phyloP scores from a whole-genome alignment of 768 basidiomycete species.

The Leccinum subgranulosum region DNA sequence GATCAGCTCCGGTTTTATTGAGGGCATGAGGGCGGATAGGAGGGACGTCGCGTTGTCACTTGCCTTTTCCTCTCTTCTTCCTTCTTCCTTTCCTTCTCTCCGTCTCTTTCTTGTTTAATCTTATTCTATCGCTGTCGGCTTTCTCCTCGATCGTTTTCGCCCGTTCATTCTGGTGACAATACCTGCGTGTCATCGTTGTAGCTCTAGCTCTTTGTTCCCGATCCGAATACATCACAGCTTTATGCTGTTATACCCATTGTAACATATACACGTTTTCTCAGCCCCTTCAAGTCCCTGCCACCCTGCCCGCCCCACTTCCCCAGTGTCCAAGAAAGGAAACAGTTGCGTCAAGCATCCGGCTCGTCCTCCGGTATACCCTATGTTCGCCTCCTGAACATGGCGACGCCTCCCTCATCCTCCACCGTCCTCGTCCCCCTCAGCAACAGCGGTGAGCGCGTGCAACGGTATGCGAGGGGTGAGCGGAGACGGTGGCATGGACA shows the following conservation, averaged over 20 bases:
- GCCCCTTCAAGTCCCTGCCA: neutral
- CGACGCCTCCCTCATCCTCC: conserved; percentile 10
- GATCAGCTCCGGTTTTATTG: conserved; percentile 76
- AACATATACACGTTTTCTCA: conserved; percentile 1
- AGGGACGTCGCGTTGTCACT: neutral
- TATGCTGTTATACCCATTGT: conserved; percentile 14
- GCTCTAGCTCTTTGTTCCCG: conserved; percentile 19
- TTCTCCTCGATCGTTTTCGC: neutral
- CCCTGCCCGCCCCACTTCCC: neutral
- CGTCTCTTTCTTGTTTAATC: neutral
- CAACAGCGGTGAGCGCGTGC: conserved; percentile 4
- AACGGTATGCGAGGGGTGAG: conserved; percentile 40
- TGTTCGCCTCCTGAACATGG: conserved; percentile 20
- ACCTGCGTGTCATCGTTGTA: conserved; percentile 19
- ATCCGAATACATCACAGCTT: conserved; percentile 5
- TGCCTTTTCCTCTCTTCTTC: neutral
- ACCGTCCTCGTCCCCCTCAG: conserved; percentile 4
- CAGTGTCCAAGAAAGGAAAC: neutral
- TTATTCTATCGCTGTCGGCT: neutral
- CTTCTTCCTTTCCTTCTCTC: neutral
- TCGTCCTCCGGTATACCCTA: conserved; percentile 5
- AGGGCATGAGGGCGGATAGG: conserved; percentile 2
- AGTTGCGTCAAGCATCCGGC: conserved; percentile 3
- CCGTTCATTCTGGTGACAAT: conserved; percentile 2
- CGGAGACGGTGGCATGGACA: conserved; percentile 66